These are phyloP conservation scores for Onygenales sp. DNA, from an alignment of 2,329 filamentous ascomycete genomes.

Conservation along the genomic window DNA sequence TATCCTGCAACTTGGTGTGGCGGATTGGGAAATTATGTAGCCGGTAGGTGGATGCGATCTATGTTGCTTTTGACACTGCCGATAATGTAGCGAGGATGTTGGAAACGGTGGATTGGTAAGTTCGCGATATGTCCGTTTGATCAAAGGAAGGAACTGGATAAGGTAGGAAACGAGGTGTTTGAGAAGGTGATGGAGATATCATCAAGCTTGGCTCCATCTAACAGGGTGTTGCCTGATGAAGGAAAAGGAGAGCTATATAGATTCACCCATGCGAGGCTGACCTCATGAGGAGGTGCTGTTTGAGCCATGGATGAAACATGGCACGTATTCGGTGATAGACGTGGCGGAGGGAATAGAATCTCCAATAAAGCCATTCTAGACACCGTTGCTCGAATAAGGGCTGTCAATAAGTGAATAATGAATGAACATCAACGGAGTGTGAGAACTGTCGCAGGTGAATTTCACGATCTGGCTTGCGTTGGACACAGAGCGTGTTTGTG, in stretches of 20 bases:
- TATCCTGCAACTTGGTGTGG: too few relatives aligned
- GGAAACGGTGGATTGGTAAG: too few relatives aligned
- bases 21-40: too few relatives aligned
- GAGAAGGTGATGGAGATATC: too few relatives aligned
- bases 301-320: neutral
- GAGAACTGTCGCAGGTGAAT: neutral
- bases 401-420: slow-evolving; percentile 6
- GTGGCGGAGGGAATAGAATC: neutral
- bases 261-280: neutral
- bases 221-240: neutral
- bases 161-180: too few relatives aligned
- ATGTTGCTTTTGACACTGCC: too few relatives aligned
- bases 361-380: slow-evolving; percentile 7
- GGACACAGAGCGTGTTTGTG: neutral
- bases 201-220: too few relatives aligned
- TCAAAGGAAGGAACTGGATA: too few relatives aligned
- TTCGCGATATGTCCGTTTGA: too few relatives aligned
- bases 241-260: neutral
- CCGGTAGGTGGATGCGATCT: too few relatives aligned
- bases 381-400: slow-evolving; percentile 3
- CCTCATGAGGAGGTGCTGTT: neutral
- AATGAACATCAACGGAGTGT: neutral
- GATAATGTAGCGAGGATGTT: too few relatives aligned
- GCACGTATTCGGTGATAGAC: neutral
- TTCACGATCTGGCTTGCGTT: neutral